These are phyloP conservation scores for Baorangia bicolor DNA, from an alignment of 768 basidiomycete genomes.

Conservation along the genomic window DNA sequence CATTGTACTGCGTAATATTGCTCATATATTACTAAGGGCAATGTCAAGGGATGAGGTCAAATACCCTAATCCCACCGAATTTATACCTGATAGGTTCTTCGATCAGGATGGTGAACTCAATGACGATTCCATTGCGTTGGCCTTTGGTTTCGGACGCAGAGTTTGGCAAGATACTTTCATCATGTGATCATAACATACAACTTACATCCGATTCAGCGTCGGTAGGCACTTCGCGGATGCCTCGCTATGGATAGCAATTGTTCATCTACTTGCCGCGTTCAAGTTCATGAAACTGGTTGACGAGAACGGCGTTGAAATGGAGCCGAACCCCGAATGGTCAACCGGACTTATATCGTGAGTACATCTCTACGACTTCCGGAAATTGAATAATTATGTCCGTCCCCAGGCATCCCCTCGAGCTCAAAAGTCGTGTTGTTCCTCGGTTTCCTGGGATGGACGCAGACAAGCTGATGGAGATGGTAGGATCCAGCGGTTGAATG, in stretches of 20 bases:
- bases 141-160: conserved; percentile 33
- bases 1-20: background rate
- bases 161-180: conserved; percentile 17
- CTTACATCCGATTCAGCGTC: conserved; percentile 18
- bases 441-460: conserved; percentile 17
- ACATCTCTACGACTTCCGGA: background rate
- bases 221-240: conserved; percentile 33
- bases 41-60: conserved; percentile 29
- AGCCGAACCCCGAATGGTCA: conserved; percentile 28
- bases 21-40: conserved; percentile 22
- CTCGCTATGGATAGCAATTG: conserved; percentile 33
- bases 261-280: conserved; percentile 30
- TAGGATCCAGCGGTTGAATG: conserved; percentile 12
- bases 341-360: conserved; percentile 31
- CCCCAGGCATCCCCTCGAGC: conserved; percentile 28
- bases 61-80: conserved; percentile 28
- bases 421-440: conserved; percentile 29
- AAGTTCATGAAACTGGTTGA: conserved; percentile 31
- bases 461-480: conserved; percentile 16
- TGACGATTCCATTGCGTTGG: conserved; percentile 20
- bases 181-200: background rate
- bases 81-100: conserved; percentile 31
- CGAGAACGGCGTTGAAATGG: conserved; percentile 24
- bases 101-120: conserved; percentile 24
- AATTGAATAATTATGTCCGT: background rate